Evolutionary conservation across 2,329 filamentous ascomycete species (phyloP), one percentile per base, ranked within the genome.

Genomic region (Septoria linicola): DNA sequence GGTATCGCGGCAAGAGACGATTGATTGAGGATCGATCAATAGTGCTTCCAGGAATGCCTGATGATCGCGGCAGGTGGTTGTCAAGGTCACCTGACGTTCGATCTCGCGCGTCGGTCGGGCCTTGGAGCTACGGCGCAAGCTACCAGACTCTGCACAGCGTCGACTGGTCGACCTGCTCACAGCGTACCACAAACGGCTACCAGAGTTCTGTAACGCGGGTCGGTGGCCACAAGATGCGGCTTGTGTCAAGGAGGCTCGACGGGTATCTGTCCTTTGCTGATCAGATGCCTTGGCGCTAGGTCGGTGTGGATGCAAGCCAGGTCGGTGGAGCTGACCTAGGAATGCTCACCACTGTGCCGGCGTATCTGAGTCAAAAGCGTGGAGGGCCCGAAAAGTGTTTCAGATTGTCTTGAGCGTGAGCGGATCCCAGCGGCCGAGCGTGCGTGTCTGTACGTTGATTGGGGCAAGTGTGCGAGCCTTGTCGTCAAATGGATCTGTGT

Each of bases 241-340:
- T 54, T 54, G 55, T 58, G 58, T 56, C 55, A 54, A 60, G 53
- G 51, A 57, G 54, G 54, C 46, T 52, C 54, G 51, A 47, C 41
- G 41, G 58, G 51, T 49, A 30, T 41, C 41, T 49, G 41, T 48
- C 42, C 52, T 59, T 40, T 57, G 52, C 57, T 47, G 54, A 59
- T 59, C 53, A 49, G 50, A 48, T 51, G 53, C 23, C 56, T 59
- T 51, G 52, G 57, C 58, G 55, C 42, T 49, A 55, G 49, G 47
- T 51, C 41, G 57, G 61, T 60, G 60, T 59, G 58, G 58, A 36
- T 43, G 53, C 52, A 54, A 63, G 57, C 63, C 63, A 59, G 63
- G 64, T 66, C 37, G 55, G 55, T 60, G 63, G 63, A 62, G 55
- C 54, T 41, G 54, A 50, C 45, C 49, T 52, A 49, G 58, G 63